These are phyloP conservation scores for Andalucia godoyi DNA, from an alignment of 78 protist species.

Conservation along the genomic window DNA sequence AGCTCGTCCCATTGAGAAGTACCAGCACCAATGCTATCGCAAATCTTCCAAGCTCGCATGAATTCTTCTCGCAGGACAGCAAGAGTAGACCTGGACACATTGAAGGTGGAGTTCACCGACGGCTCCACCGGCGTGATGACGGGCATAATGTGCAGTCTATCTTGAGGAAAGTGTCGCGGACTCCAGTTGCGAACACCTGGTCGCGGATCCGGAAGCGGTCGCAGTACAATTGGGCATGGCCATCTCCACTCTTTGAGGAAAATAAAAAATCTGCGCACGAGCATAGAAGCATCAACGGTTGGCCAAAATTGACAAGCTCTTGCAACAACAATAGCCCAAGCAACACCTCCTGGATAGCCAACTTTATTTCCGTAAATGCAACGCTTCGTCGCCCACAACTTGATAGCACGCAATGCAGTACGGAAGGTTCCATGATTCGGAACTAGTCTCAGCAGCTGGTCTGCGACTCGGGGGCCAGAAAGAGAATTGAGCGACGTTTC, in stretches of 20 bases:
- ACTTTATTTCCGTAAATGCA: slow-evolving; percentile 77
- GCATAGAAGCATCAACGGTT: slow-evolving; percentile 51
- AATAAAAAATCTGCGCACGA: slow-evolving; percentile 77
- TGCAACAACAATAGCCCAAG: slow-evolving; percentile 89
- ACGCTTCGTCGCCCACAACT: slow-evolving; percentile 86
- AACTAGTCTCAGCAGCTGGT: slow-evolving; percentile 65
- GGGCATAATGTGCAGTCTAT: slow-evolving; percentile 71
- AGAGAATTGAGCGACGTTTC: slow-evolving; percentile 6
- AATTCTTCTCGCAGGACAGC: slow-evolving; percentile 63
- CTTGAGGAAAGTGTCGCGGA: slow-evolving; percentile 19
- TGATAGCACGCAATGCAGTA: slow-evolving; percentile 67
- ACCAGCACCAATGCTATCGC: background rate
- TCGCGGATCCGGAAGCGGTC: background rate
- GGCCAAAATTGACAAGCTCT: slow-evolving; percentile 90
- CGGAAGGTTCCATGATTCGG: slow-evolving; percentile 77
- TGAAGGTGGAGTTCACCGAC: slow-evolving; percentile 84
- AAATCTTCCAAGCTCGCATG: slow-evolving; percentile 55
- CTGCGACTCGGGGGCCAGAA: slow-evolving; percentile 80
- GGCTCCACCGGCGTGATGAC: slow-evolving; percentile 94
- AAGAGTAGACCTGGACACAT: slow-evolving; percentile 67
- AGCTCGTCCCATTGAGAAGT: slow-evolving; percentile 19
- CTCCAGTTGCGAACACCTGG: slow-evolving; percentile 48
- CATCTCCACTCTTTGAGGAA: slow-evolving; percentile 53
- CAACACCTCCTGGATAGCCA: slow-evolving; percentile 91
- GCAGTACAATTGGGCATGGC: slow-evolving; percentile 5